Evolutionary conservation across 257 asterid genomes (phyloP).

Genomic region (Nicotiana undulata): DNA sequence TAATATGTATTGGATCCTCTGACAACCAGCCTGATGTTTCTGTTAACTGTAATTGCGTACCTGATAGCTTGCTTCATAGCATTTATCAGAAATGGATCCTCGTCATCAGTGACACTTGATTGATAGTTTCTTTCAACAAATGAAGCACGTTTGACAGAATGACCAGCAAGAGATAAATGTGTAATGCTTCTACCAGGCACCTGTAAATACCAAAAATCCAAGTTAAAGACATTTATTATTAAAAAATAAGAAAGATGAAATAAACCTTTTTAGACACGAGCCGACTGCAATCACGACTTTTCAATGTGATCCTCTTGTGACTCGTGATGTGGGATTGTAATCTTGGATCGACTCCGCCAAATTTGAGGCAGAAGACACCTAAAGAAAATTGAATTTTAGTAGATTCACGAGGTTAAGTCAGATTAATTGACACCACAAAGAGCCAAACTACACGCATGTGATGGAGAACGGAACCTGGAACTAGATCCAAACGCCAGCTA

Average conservation of each 20-base stretch:
- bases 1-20: background rate
- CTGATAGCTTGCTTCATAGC: conserved; percentile 30
- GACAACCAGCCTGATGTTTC: background rate
- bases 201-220: conserved; percentile 14
- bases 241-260: background rate
- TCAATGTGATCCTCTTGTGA: conserved; percentile 16
- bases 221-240: background rate
- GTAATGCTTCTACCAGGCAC: conserved; percentile 11
- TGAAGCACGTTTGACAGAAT: conserved; percentile 17
- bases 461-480: background rate
- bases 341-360: conserved; percentile 20
- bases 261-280: conserved; percentile 27
- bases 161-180: conserved; percentile 11
- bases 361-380: conserved; percentile 26
- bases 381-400: background rate
- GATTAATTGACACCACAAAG: background rate
- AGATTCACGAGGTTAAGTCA: background rate
- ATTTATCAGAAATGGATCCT: conserved; percentile 47
- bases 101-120: conserved; percentile 28
- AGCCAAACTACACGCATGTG: background rate
- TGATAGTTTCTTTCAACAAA: conserved; percentile 48
- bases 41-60: conserved; percentile 24
- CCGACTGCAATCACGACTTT: conserved; percentile 6
- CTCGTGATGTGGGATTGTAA: conserved; percentile 12
- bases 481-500: background rate